A percentile compares a stretch with the other conserved stretches of the same genome.
Conservation (phyloP, 2,329 filamentous ascomycete genomes). For the Scopulariopsis brevicaulis region DNA sequence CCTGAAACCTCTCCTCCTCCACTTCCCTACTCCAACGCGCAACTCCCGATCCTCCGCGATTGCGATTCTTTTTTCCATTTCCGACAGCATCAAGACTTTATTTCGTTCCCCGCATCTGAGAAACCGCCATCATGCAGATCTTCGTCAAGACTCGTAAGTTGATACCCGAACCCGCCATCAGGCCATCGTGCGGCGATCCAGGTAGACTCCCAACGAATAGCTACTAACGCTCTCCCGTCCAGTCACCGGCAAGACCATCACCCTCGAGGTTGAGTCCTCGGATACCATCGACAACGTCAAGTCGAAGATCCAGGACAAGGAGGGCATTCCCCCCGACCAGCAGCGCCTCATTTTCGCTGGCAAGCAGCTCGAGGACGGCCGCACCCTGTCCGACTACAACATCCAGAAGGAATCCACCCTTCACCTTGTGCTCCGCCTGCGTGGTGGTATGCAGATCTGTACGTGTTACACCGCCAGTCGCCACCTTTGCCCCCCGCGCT, state of each 20-base stretch:
- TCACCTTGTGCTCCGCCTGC: slow-evolving; percentile 64
- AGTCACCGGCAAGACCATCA: slow-evolving; percentile 58
- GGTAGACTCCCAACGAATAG: slow-evolving; percentile 29
- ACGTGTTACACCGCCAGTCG: slow-evolving; percentile 24
- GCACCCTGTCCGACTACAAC: slow-evolving; percentile 60
- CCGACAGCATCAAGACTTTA: background rate
- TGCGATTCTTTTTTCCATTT: slow-evolving; percentile 7
- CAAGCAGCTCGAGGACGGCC: slow-evolving; percentile 98
- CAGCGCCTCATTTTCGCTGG: slow-evolving; percentile 98
- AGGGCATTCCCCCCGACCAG: slow-evolving; percentile 95
- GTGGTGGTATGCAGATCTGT: slow-evolving; percentile 54
- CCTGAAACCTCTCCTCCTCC: slow-evolving; percentile 19
- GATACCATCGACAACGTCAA: slow-evolving; percentile 99
- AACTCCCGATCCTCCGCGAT: slow-evolving; percentile 4
- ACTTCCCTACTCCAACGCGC: slow-evolving; percentile 7
- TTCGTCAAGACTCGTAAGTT: slow-evolving; percentile 91
- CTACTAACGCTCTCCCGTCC: slow-evolving; percentile 14
- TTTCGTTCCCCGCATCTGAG: slow-evolving; percentile 8
- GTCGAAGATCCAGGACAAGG: slow-evolving; percentile 99
- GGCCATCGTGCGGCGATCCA: slow-evolving; percentile 10
- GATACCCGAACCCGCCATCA: slow-evolving; percentile 4
- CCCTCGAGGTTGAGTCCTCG: slow-evolving; percentile 96
- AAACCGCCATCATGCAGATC: slow-evolving; percentile 70
- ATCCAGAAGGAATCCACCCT: slow-evolving; percentile 58
- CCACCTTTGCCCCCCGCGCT: slow-evolving; percentile 6